These are phyloP conservation scores for Oryza rufipogon DNA, from an alignment of 176 grass and related monocot genomes.

Conservation along the genomic window DNA sequence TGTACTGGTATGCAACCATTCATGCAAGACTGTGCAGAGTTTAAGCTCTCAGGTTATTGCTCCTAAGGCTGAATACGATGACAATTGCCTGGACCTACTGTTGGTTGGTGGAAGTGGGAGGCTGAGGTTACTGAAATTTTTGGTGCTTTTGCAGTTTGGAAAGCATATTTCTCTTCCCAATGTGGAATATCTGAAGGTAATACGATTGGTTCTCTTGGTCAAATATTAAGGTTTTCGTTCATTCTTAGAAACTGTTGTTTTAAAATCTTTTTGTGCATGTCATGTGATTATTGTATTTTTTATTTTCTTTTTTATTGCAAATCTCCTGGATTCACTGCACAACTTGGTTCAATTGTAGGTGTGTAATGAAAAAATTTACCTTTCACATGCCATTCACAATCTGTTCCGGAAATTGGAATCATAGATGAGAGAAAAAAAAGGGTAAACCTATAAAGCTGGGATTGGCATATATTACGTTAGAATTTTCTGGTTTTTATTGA, in stretches of 20 bases:
- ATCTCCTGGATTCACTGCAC: neutral
- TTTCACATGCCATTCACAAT: neutral
- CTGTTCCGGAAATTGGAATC: neutral
- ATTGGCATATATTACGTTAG: neutral
- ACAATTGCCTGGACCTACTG: slow-evolving; percentile 87
- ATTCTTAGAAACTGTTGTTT: slow-evolving; percentile 31
- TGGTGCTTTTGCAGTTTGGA: slow-evolving; percentile 92
- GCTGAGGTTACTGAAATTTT: slow-evolving; percentile 85
- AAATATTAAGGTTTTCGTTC: slow-evolving; percentile 11
- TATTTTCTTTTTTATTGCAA: slow-evolving; percentile 23
- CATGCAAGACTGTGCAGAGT: slow-evolving; percentile 97
- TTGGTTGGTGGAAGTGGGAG: slow-evolving; percentile 92
- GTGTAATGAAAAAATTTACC: neutral
- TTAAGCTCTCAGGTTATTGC: slow-evolving; percentile 97
- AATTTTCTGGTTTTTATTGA: slow-evolving; percentile 19
- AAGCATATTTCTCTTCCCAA: slow-evolving; percentile 92
- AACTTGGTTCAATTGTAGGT: neutral
- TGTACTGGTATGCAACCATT: slow-evolving; percentile 98
- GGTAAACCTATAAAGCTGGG: neutral
- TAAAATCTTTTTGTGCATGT: slow-evolving; percentile 19
- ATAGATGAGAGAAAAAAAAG: neutral
- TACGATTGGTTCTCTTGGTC: slow-evolving; percentile 24
- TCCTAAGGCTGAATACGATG: slow-evolving; percentile 94
- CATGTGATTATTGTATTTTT: neutral
- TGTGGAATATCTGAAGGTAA: slow-evolving; percentile 96